These are phyloP conservation scores for Neurospora sp. DNA, from an alignment of 495 filamentous ascomycete species.

Conservation along the genomic window DNA sequence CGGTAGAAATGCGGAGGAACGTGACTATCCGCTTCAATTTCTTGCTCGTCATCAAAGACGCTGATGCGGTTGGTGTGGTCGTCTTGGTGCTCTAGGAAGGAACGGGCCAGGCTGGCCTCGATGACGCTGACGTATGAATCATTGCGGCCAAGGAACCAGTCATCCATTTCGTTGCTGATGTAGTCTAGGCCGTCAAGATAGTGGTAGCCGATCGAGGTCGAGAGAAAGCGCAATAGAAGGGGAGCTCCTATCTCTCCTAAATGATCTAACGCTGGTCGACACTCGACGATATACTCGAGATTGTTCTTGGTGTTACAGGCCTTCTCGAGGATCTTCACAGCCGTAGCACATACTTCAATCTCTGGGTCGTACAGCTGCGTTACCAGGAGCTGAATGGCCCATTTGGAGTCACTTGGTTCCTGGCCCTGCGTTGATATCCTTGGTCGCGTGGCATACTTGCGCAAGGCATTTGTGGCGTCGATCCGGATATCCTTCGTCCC, in stretches of 20 bases:
- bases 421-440: constrained; percentile 25
- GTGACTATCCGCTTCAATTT: constrained; percentile 41
- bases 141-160: constrained; percentile 95
- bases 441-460: constrained; percentile 63
- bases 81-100: constrained; percentile 60
- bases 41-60: constrained; percentile 43
- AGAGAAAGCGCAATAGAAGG: constrained; percentile 82
- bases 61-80: constrained; percentile 41
- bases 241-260: constrained; percentile 95
- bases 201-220: constrained; percentile 92
- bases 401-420: constrained; percentile 54
- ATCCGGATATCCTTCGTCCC: constrained; percentile 87
- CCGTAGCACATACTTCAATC: constrained; percentile 88
- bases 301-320: constrained; percentile 84
- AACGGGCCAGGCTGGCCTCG: constrained; percentile 86
- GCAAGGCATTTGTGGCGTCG: constrained; percentile 69
- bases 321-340: constrained; percentile 94
- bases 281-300: constrained; percentile 92
- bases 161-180: constrained; percentile 98
- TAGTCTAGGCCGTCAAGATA: constrained; percentile 96
- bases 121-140: constrained; percentile 91
- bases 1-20: constrained; percentile 96
- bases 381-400: constrained; percentile 93
- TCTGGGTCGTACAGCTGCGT: constrained; percentile 96
- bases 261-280: constrained; percentile 90